Conservation (phyloP, 164 flowering plant species). For the Aristolochia californica region DNA sequence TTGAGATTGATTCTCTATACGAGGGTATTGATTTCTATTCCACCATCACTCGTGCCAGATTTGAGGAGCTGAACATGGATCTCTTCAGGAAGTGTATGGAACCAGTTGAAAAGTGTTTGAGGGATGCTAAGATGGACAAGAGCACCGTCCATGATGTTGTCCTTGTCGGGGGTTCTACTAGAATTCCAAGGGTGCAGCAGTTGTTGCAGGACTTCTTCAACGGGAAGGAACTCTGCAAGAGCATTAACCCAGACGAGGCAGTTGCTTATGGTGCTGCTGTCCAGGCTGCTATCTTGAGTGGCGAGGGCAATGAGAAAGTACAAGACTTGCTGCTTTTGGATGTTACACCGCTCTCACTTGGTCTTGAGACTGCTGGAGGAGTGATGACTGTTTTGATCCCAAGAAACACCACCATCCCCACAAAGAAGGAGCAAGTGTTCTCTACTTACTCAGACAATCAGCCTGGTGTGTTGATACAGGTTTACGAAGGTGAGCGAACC, state of each 20-base stretch:
- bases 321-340: slow-evolving; percentile 24
- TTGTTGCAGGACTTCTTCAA: slow-evolving; percentile 28
- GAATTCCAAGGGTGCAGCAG: slow-evolving; percentile 38
- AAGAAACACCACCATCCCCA: slow-evolving; percentile 32
- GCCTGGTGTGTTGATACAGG: slow-evolving; percentile 28
- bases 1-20: slow-evolving; percentile 31
- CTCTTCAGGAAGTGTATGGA: slow-evolving; percentile 29
- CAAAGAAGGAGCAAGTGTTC: slow-evolving; percentile 29
- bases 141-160: slow-evolving; percentile 32
- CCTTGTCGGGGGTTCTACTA: slow-evolving; percentile 43
- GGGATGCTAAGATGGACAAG: slow-evolving; percentile 32
- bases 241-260: slow-evolving; percentile 34
- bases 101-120: slow-evolving; percentile 29
- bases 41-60: slow-evolving; percentile 26
- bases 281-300: slow-evolving; percentile 24
- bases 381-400: slow-evolving; percentile 25
- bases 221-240: slow-evolving; percentile 22
- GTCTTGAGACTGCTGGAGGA: slow-evolving; percentile 25
- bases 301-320: slow-evolving; percentile 34
- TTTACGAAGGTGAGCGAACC: slow-evolving; percentile 35
- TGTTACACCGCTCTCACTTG: slow-evolving; percentile 19
- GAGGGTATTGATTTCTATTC: slow-evolving; percentile 32
- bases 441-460: slow-evolving; percentile 35
- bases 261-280: slow-evolving; percentile 45
- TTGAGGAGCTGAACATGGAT: slow-evolving; percentile 31